Conservation (phyloP, 306 rosid genomes). For the Rosa persica region DNA sequence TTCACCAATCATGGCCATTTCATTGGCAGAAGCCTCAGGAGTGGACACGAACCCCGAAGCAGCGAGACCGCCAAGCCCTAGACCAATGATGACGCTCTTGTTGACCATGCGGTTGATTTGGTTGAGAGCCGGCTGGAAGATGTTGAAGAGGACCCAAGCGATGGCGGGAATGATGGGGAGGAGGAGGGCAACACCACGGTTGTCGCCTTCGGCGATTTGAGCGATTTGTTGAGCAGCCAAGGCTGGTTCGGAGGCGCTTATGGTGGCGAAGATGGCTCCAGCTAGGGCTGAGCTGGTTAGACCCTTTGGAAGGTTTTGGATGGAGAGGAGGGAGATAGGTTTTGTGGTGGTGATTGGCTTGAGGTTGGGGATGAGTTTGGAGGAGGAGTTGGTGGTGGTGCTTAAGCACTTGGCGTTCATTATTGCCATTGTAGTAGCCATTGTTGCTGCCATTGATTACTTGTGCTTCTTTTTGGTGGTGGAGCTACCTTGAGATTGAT, state of each 20-base stretch:
- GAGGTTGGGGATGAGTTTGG: slow-evolving; percentile 35
- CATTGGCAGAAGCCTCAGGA: slow-evolving; percentile 60
- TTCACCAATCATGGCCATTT: slow-evolving; percentile 53
- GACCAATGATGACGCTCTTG: slow-evolving; percentile 59
- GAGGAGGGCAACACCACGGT: slow-evolving; percentile 72
- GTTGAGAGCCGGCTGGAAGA: slow-evolving; percentile 83
- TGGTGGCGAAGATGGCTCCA: slow-evolving; percentile 66
- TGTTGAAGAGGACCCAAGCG: slow-evolving; percentile 95
- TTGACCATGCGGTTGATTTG: slow-evolving; percentile 72
- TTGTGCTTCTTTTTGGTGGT: background rate
- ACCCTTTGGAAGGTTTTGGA: slow-evolving; percentile 62
- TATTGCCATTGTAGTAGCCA: slow-evolving; percentile 76
- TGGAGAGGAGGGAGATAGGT: slow-evolving; percentile 46
- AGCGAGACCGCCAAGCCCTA: slow-evolving; percentile 66
- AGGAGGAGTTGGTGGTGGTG: slow-evolving; percentile 16
- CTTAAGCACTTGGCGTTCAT: slow-evolving; percentile 62
- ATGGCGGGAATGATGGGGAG: slow-evolving; percentile 73
- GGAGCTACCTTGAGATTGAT: background rate
- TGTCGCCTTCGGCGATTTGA: slow-evolving; percentile 74
- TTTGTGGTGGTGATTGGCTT: slow-evolving; percentile 35
- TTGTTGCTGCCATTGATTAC: slow-evolving; percentile 74
- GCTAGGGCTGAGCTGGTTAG: slow-evolving; percentile 59
- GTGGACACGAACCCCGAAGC: slow-evolving; percentile 44
- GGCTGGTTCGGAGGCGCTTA: slow-evolving; percentile 58
- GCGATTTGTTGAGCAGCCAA: slow-evolving; percentile 80